Percentiles rank a stretch among this genome's conserved stretches.
Evolutionary conservation across 2,329 filamentous ascomycete species (phyloP).

Genomic region (Biscogniauxia sp.): DNA sequence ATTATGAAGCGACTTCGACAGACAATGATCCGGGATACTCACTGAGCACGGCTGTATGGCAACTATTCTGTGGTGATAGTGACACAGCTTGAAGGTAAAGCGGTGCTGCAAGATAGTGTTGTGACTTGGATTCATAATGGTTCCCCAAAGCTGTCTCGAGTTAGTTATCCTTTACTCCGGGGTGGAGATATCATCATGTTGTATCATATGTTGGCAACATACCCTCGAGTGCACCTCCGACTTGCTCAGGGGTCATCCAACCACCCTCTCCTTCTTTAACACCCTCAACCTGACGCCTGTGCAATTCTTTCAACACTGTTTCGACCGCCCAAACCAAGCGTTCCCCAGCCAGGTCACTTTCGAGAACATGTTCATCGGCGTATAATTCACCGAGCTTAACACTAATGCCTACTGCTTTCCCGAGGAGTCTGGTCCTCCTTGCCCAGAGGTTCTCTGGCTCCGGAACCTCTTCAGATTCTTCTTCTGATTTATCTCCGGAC

Average conservation of each 20-base stretch:
- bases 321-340: constrained; percentile 79
- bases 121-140: constrained; percentile 70
- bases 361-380: constrained; percentile 69
- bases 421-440: constrained; percentile 65
- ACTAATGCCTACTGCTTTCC: constrained; percentile 70
- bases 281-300: constrained; percentile 64
- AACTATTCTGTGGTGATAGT: constrained; percentile 60
- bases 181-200: neutral
- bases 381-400: constrained; percentile 87
- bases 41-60: constrained; percentile 79
- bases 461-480: constrained; percentile 17
- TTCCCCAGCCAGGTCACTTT: constrained; percentile 72
- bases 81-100: constrained; percentile 82
- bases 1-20: neutral
- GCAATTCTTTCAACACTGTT: constrained; percentile 71
- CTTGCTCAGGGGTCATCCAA: constrained; percentile 69
- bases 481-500: constrained; percentile 1
- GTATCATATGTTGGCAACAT: constrained; percentile 17
- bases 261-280: constrained; percentile 67
- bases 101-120: constrained; percentile 79
- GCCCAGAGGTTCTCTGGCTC: constrained; percentile 50
- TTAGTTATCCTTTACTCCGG: constrained; percentile 9
- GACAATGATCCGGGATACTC: constrained; percentile 34
- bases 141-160: constrained; percentile 63
- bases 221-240: constrained; percentile 73